A percentile compares a stretch with the other conserved stretches of the same genome.
These are phyloP conservation scores for Mycena leptocephala DNA, from an alignment of 768 basidiomycete genomes.

Conservation along the genomic window DNA sequence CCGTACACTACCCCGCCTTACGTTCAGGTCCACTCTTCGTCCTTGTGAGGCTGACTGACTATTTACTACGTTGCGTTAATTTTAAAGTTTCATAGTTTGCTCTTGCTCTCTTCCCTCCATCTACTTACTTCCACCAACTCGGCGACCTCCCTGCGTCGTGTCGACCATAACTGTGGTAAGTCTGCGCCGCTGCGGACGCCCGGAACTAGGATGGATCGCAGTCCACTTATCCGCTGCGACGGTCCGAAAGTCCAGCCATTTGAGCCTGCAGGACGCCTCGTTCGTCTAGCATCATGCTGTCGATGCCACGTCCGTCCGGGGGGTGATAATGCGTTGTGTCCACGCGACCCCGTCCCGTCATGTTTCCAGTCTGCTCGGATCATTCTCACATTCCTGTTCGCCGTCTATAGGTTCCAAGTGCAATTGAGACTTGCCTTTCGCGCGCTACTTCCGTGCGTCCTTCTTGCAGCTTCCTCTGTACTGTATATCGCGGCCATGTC, in stretches of 20 bases:
- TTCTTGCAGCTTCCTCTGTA: neutral
- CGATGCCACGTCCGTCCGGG: constrained; percentile 30
- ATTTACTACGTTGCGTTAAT: constrained; percentile 32
- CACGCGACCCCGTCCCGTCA: constrained; percentile 40
- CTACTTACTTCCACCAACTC: neutral
- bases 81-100: constrained; percentile 32
- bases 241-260: constrained; percentile 23
- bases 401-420: constrained; percentile 27
- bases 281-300: constrained; percentile 29
- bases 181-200: constrained; percentile 1
- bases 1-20: constrained; percentile 11
- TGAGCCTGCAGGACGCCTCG: constrained; percentile 34
- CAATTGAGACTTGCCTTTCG: constrained; percentile 13
- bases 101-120: constrained; percentile 1
- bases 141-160: no score
- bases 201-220: neutral
- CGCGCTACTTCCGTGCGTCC: constrained; percentile 6
- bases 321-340: constrained; percentile 38
- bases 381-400: constrained; percentile 37
- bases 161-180: constrained; percentile 17
- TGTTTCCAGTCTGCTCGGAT: constrained; percentile 39
- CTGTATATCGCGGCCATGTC: neutral
- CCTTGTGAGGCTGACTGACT: constrained; percentile 18
- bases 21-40: constrained; percentile 33
- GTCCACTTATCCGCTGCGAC: constrained; percentile 20